Base-by-base conservation (phyloP, 106 monocot species). In the Dendrobium catenatum region DNA sequence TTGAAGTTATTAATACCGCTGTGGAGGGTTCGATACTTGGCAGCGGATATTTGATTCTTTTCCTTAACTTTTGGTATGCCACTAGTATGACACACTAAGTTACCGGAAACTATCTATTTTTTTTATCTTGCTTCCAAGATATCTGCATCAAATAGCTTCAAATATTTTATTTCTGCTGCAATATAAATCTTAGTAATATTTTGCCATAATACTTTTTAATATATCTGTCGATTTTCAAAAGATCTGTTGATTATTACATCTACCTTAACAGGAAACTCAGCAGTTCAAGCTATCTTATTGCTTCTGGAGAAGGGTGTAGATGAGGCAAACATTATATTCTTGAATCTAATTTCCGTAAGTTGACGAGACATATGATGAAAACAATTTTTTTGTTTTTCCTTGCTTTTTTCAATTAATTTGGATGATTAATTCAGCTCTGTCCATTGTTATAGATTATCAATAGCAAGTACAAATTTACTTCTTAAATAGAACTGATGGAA, bases 271-370 rank as follows among this genome's bases (percentile, higher is more conserved):
- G 95, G 95, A 68, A 91, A 95, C 79, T 93, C 95, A 70, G 95
- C 89, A 26, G 88, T 90, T 48, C 93, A 96, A 79, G 96, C 96
- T 72, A 91, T 96, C 79, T 86, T 79, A 20, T 79, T 96, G 85
- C 93, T 96, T 33, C 74, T 96, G 19, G 80, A 82, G 73, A 96
- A 91, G 80, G 93, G 93, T 54, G 96, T 93, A 68, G 91, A 89
- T n/a, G 93, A 96, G 80, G 84, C 85, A 11, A 90, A 93, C 82
- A 96, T 96, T 79, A 93, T 96, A 61, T 96, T 96, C 81, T 88
- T 96, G 43, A 96, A 96, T 83, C 88, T 96, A 73, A 91, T 96
- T 66, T 96, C 96, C 64, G 96, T 95, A 88, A 86, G 89, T 88
- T 61, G 55, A 46, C 24, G 31, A 10, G 74, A 41, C 44, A 59